phyloP scores from a whole-genome alignment of 192 early-diverging fungal species.

The Martensiomyces pterosporus region DNA sequence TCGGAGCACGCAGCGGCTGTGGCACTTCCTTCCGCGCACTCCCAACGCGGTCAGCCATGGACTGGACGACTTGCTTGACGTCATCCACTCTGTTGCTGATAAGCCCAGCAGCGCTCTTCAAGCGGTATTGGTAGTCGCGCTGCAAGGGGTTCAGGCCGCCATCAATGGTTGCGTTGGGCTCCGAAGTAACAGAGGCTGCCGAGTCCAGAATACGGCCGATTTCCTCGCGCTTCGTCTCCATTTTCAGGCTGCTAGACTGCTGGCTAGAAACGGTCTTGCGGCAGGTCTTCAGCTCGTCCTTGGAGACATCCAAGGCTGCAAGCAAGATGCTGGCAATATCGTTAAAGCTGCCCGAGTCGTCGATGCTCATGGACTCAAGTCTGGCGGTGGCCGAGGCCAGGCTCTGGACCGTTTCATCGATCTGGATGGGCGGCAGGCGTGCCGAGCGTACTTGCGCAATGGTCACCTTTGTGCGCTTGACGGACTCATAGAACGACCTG shows the following conservation, averaged over 20 bases:
- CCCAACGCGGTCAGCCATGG: conserved; percentile 14
- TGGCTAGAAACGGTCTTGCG: conserved; percentile 25
- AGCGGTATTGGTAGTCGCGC: conserved; percentile 36
- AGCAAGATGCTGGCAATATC: conserved; percentile 36
- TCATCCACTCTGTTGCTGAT: conserved; percentile 14
- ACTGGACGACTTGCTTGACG: conserved; percentile 24
- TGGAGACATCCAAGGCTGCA: conserved; percentile 34
- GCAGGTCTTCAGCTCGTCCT: conserved; percentile 37
- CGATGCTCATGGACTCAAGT: conserved; percentile 28
- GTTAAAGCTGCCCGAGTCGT: conserved; percentile 37
- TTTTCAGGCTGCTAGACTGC: conserved; percentile 17
- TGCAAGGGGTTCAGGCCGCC: conserved; percentile 37
- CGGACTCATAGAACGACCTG: conserved; percentile 19
- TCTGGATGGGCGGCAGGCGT: conserved; percentile 32
- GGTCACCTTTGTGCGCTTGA: conserved; percentile 17
- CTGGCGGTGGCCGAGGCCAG: conserved; percentile 13
- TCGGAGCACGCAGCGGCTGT: conserved; percentile 21
- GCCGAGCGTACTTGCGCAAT: conserved; percentile 25
- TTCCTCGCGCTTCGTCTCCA: conserved; percentile 41
- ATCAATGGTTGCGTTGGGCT: conserved; percentile 13
- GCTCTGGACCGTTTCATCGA: conserved; percentile 22
- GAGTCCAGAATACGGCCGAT: conserved; percentile 24
- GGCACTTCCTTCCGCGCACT: conserved; percentile 10
- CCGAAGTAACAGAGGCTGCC: conserved; percentile 8
- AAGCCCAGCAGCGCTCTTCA: conserved; percentile 13